phyloP scores from a whole-genome alignment of 495 filamentous ascomycete species.

The Podospora didyma region DNA sequence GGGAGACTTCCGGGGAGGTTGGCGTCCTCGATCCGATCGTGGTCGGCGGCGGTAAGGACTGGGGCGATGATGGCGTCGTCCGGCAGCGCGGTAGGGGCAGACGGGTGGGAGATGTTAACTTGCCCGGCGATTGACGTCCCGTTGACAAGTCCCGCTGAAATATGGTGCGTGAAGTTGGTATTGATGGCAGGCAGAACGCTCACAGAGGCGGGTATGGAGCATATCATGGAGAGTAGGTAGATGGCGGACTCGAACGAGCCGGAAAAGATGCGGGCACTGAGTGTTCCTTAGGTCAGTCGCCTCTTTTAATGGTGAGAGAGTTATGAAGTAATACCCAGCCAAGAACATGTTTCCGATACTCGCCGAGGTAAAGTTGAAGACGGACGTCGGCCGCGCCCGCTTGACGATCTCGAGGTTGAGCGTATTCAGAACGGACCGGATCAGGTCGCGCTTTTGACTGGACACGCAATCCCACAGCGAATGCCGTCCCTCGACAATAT shows the following conservation, averaged over 20 bases:
- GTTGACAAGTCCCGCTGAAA: slow-evolving; percentile 74
- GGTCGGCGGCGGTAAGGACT: slow-evolving; percentile 15
- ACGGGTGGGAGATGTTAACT: slow-evolving; percentile 88
- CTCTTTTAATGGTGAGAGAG: not conserved
- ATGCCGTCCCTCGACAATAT: slow-evolving; percentile 79
- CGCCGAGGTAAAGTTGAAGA: slow-evolving; percentile 84
- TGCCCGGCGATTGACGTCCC: slow-evolving; percentile 83
- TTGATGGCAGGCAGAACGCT: slow-evolving; percentile 86
- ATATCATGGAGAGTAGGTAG: slow-evolving; percentile 77
- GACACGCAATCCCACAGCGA: slow-evolving; percentile 71
- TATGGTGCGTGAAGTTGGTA: slow-evolving; percentile 90
- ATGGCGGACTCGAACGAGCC: slow-evolving; percentile 80
- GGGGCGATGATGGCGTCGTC: slow-evolving; percentile 32
- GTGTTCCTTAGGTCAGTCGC: slow-evolving; percentile 10
- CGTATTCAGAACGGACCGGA: slow-evolving; percentile 82
- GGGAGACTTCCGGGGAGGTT: slow-evolving; percentile 83
- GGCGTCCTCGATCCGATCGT: slow-evolving; percentile 65
- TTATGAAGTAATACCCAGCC: slow-evolving; percentile 48
- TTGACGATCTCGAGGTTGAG: slow-evolving; percentile 91
- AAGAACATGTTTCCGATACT: slow-evolving; percentile 94
- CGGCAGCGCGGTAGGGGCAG: slow-evolving; percentile 47
- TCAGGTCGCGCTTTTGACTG: slow-evolving; percentile 82
- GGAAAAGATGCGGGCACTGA: slow-evolving; percentile 69
- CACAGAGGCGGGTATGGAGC: slow-evolving; percentile 68
- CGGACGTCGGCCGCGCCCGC: slow-evolving; percentile 66